Evolutionary conservation across 768 basidiomycete genomes (phyloP).

Genomic region (Solioccasus polychromus): DNA sequence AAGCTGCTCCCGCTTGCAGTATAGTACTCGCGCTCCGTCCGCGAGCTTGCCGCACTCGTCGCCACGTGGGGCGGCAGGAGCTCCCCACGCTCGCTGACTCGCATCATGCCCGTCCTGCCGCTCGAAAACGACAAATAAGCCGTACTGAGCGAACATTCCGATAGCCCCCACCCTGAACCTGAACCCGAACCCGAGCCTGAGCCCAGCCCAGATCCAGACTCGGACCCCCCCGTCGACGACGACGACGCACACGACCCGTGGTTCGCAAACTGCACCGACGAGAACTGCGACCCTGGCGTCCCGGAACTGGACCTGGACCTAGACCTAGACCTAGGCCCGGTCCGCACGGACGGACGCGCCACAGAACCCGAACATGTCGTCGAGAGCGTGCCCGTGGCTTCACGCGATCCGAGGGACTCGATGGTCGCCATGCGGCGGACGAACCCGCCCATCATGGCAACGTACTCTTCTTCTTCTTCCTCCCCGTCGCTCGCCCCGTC

Average conservation of each 20-base stretch:
- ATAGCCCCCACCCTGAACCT: background rate
- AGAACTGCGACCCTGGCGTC: slow-evolving; percentile 21
- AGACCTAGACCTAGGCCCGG: too few relatives aligned
- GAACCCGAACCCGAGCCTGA: too few relatives aligned
- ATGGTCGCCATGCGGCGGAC: slow-evolving; percentile 81
- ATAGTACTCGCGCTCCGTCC: slow-evolving; percentile 6
- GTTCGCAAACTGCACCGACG: slow-evolving; percentile 24
- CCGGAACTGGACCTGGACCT: too few relatives aligned
- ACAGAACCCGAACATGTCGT: slow-evolving; percentile 30
- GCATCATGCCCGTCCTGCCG: slow-evolving; percentile 13
- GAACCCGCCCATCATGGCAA: slow-evolving; percentile 60
- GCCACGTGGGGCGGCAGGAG: slow-evolving; percentile 8
- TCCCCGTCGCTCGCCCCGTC: slow-evolving; percentile 16
- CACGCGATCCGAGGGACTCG: slow-evolving; percentile 70
- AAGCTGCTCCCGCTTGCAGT: slow-evolving; percentile 17
- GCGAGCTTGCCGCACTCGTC: too few relatives aligned
- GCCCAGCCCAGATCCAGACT: background rate
- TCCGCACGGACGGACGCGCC: too few relatives aligned
- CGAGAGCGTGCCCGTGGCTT: slow-evolving; percentile 35
- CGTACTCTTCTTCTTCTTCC: slow-evolving; percentile 35
- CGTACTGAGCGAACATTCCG: slow-evolving; percentile 20
- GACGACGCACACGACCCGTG: slow-evolving; percentile 1
- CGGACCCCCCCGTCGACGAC: background rate
- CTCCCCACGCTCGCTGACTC: slow-evolving; percentile 30
- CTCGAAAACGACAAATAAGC: slow-evolving; percentile 27